phyloP scores from a whole-genome alignment of 352 stramenopile genomes.

The Phytophthora hibernalis region DNA sequence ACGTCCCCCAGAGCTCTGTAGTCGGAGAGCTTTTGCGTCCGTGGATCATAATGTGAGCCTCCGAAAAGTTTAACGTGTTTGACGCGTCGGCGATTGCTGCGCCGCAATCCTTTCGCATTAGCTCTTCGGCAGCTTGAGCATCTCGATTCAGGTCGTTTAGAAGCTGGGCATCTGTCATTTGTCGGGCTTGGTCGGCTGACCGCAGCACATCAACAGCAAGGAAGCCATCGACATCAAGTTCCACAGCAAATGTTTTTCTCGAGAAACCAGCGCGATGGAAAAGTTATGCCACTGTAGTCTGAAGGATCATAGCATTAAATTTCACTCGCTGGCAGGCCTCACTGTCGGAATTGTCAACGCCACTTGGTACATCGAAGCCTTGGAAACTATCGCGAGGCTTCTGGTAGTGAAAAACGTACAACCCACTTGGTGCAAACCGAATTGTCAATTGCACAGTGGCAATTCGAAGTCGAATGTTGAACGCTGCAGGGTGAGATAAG shows the following conservation, averaged over 20 bases:
- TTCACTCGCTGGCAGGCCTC: constrained; percentile 15
- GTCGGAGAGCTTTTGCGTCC: not conserved
- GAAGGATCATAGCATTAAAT: constrained; percentile 25
- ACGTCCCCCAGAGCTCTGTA: constrained; percentile 9
- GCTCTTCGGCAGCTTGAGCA: not conserved
- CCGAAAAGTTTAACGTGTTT: constrained; percentile 18
- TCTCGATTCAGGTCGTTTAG: constrained; percentile 11
- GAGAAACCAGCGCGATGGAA: constrained; percentile 12
- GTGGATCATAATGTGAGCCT: constrained; percentile 12
- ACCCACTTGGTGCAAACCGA: constrained; percentile 17
- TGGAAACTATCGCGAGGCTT: constrained; percentile 15
- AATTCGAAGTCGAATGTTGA: constrained; percentile 10
- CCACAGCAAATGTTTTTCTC: constrained; percentile 21
- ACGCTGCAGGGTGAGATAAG: constrained; percentile 9
- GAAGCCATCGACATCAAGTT: constrained; percentile 16
- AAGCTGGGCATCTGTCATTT: constrained; percentile 16
- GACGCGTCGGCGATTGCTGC: not conserved
- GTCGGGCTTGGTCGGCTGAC: constrained; percentile 3
- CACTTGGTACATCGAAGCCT: constrained; percentile 17
- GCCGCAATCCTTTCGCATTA: not conserved
- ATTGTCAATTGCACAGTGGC: not conserved
- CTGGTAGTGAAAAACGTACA: constrained; percentile 25
- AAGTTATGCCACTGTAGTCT: constrained; percentile 19
- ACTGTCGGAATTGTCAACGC: constrained; percentile 18
- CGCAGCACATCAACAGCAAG: constrained; percentile 14